Evolutionary conservation across 352 stramenopile species (phyloP), one percentile per base, ranked within the genome.

Genomic region (Globisporangium middletonii): DNA sequence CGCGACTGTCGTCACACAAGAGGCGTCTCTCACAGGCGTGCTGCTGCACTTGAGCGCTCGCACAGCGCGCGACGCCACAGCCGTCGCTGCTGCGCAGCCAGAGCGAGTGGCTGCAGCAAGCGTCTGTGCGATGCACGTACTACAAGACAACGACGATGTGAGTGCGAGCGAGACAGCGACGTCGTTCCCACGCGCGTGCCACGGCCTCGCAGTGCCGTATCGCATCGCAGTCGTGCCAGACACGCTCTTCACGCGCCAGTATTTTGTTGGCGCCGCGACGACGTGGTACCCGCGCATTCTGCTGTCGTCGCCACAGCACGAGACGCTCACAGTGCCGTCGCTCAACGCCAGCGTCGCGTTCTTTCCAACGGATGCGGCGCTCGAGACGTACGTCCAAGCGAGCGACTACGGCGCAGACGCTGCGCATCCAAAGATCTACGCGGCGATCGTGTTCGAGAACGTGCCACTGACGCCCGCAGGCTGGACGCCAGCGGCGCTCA

Each of bases 331-430:
- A 23, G 69, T 75, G 38, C 73, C 71, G 16, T 70, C 63, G 4
- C 73, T 79, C 48, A 52, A 69, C 12, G 67, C 78, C 48, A 71
- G 68, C 9, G 62, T 71, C 3, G 57, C 68, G 16, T 83, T 79
- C 54, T 83, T 79, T 37, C 44, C 65, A 6, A 65, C 44, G 2
- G 69, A 77, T 13, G 50, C 63, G 0, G 67, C 43, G 2, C 55
- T 83, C 4, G 69, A 80, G 57, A 53, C 53, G 18, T 78, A 83
- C 53, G 69, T 80, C 42, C 50, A 57, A 11, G 66, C 57, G 4
- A 57, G 62, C 2, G 51, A 58, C 23, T 80, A 83, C 44, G 73
- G 67, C 15, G 48, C 59, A 41, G 68, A 71, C 3, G 54, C 50
- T 45, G 38, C 55, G 6, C 50, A 63, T 45, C 62, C 73, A 3